phyloP scores from a whole-genome alignment of 495 filamentous ascomycete genomes.

The Penicillium fimorum region DNA sequence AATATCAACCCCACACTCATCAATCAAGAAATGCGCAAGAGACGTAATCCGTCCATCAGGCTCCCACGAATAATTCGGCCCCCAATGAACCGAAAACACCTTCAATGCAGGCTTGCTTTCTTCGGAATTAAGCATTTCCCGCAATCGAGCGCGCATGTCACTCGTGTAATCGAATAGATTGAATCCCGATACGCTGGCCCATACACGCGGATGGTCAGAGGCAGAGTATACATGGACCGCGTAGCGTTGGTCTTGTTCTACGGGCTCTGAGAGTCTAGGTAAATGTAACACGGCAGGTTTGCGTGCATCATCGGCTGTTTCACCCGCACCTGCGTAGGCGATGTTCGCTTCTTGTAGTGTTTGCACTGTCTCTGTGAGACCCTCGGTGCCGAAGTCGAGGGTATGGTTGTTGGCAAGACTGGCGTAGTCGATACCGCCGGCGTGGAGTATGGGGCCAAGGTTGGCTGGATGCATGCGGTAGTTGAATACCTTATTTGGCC shows the following conservation, averaged over 20 bases:
- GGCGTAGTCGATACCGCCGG: slow-evolving; percentile 33
- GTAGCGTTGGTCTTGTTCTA: not conserved
- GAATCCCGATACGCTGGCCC: slow-evolving; percentile 24
- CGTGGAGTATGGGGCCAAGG: slow-evolving; percentile 26
- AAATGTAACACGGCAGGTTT: slow-evolving; percentile 28
- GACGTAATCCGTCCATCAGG: slow-evolving; percentile 26
- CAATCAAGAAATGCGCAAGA: slow-evolving; percentile 43
- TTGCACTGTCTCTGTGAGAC: slow-evolving; percentile 35
- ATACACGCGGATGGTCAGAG: slow-evolving; percentile 28
- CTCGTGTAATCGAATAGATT: slow-evolving; percentile 37
- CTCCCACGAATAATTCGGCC: slow-evolving; percentile 41
- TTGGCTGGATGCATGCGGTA: slow-evolving; percentile 46
- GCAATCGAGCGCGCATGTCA: slow-evolving; percentile 21
- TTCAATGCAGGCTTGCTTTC: slow-evolving; percentile 28
- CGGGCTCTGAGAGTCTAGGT: not conserved
- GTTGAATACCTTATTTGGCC: slow-evolving; percentile 44
- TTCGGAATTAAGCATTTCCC: slow-evolving; percentile 13
- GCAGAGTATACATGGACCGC: slow-evolving; percentile 29
- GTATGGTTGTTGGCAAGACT: slow-evolving; percentile 44
- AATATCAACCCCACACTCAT: slow-evolving; percentile 45
- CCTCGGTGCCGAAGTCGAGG: slow-evolving; percentile 36
- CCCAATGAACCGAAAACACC: slow-evolving; percentile 46
- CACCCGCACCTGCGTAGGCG: slow-evolving; percentile 30
- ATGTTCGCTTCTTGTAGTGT: slow-evolving; percentile 25
- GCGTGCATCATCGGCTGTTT: slow-evolving; percentile 26